Evolutionary conservation across 2,329 filamentous ascomycete genomes (phyloP).

Genomic region (Thelonectria discophora): DNA sequence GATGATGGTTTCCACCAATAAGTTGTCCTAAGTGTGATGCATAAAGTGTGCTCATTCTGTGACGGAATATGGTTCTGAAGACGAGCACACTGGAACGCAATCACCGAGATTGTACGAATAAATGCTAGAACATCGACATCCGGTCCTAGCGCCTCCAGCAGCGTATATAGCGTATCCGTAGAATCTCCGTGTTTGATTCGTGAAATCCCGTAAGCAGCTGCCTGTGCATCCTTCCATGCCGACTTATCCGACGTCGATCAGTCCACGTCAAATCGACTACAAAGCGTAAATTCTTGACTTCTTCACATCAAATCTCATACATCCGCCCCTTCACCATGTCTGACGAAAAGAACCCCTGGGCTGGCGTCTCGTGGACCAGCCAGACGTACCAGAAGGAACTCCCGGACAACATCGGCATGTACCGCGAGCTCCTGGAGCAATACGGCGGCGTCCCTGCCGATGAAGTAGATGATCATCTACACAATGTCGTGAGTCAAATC

Average conservation of each 20-base stretch:
- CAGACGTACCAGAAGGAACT: slow-evolving; percentile 1
- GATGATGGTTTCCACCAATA: not conserved
- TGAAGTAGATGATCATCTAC: slow-evolving; percentile 11
- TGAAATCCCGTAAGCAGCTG: not conserved
- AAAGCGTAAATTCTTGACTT: not conserved
- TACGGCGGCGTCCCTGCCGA: not conserved
- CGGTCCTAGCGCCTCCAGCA: no score
- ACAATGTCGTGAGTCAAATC: slow-evolving; percentile 3
- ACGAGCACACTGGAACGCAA: no score
- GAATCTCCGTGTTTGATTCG: no score
- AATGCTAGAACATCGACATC: no score
- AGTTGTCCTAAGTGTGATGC: no score
- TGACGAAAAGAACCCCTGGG: not conserved
- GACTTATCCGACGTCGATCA: not conserved
- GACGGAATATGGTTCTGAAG: no score
- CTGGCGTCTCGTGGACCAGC: not conserved
- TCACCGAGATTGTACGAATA: no score
- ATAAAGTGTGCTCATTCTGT: no score
- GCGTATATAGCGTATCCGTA: no score
- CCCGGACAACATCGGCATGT: not conserved
- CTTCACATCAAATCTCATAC: not conserved
- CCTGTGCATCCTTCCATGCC: not conserved
- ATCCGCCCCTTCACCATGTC: not conserved
- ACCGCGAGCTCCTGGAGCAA: not conserved
- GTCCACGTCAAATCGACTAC: not conserved